Evolutionary conservation across 768 basidiomycete species (phyloP), one percentile per base, ranked within the genome.

Genomic region (Russula compacta): DNA sequence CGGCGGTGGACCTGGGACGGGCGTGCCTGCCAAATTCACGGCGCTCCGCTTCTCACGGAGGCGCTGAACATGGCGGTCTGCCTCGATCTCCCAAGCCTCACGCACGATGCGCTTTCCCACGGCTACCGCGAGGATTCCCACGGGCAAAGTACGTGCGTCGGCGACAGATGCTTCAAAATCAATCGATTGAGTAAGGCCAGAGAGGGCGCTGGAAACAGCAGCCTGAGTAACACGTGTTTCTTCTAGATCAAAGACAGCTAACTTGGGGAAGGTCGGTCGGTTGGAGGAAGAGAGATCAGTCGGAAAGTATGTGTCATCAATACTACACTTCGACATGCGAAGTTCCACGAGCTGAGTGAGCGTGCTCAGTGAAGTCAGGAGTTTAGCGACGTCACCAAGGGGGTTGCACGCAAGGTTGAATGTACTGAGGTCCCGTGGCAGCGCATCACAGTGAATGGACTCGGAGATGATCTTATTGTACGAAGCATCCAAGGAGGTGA

Each of bases 41-140:
- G 47, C 56, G 24, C 63, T 64, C 38, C 64, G 63, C 59, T 44
- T 66, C 38, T 60, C 43, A 48, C 64, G 63, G 56, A 54, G 73
- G 11, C 61, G 71, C 52, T 72, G 74, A 33, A 70, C 73, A 47
- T 65, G 71, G 39, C 76, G 77, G n/a, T 92, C 89, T 17, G 83
- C 75, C 69, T 89, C 89, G 12, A 92, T 64, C 69, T 92, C 91
- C 90, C 90, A 92, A 36, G 80, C 71, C 71, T 92, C 90, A 68
- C 83, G 83, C 59, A 87, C 67, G 29, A 89, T 74, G 65, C 78
- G 79, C 73, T 89, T 89, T 15, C 89, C 91, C 2, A 89, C 76
- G 17, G 83, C 74, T 19, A 92, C 74, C 5, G 47, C 60, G 53
- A 66, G 50, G 29, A 40, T 60, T 33, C 51, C 21, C 7, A 19